These are phyloP conservation scores for Cokeromyces recurvatus DNA, from an alignment of 371 early-diverging fungal species.

Conservation along the genomic window DNA sequence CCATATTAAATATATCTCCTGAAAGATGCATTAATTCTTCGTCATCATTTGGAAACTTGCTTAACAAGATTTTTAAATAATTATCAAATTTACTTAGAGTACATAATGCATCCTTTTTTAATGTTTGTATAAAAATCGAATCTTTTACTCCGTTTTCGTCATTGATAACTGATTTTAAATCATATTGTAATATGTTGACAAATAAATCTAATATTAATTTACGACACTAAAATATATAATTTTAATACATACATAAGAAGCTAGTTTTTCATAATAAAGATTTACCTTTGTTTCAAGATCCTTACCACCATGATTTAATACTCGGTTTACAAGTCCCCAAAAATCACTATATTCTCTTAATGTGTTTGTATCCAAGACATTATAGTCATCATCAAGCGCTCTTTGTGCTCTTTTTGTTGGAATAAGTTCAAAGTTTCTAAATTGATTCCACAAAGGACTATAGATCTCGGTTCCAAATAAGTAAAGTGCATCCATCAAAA, in stretches of 20 bases:
- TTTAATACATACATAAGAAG: neutral
- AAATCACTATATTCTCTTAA: constrained; percentile 11
- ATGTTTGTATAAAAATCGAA: constrained; percentile 8
- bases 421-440: constrained; percentile 4
- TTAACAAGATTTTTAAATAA: constrained; percentile 9
- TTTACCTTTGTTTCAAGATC: constrained; percentile 9
- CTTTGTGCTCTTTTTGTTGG: neutral
- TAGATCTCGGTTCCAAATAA: constrained; percentile 16
- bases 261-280: no score
- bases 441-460: constrained; percentile 14
- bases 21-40: constrained; percentile 2
- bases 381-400: constrained; percentile 8
- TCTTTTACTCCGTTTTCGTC: neutral
- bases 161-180: constrained; percentile 10
- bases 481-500: constrained; percentile 10
- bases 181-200: constrained; percentile 15
- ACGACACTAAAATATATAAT: constrained; percentile 7
- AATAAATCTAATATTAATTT: constrained; percentile 11
- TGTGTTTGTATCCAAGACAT: constrained; percentile 4
- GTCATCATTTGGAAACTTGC: constrained; percentile 3
- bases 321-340: constrained; percentile 7
- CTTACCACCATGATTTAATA: neutral
- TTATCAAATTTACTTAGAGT: constrained; percentile 2
- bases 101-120: constrained; percentile 3
- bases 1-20: constrained; percentile 15